Conservation (phyloP, 257 asterid genomes). For the Anisodus acutangulus region DNA sequence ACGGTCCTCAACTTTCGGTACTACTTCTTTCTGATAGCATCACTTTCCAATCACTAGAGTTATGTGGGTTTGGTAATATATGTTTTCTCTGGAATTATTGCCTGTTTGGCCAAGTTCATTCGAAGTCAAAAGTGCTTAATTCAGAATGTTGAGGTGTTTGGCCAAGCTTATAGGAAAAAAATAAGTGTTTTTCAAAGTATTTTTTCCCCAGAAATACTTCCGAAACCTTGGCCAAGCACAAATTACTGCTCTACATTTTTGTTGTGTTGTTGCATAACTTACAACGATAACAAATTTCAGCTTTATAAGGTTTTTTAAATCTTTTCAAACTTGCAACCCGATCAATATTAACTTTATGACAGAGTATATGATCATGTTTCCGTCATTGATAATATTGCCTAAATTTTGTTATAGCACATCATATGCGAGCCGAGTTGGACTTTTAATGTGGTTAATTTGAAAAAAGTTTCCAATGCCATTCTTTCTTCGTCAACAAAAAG, state of each 20-base stretch:
- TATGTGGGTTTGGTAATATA: neutral
- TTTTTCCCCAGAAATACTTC: neutral
- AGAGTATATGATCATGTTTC: neutral
- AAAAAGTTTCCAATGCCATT: neutral
- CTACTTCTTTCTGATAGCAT: constrained; percentile 17
- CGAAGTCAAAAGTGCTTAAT: constrained; percentile 36
- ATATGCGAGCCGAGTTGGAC: neutral
- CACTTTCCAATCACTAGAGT: neutral
- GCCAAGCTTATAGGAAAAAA: too few relatives aligned
- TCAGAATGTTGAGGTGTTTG: constrained; percentile 21
- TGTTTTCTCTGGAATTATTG: constrained; percentile 13
- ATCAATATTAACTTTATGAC: neutral
- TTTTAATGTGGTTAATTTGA: neutral
- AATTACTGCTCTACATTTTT: neutral
- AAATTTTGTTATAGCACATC: constrained; percentile 8
- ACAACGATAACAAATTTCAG: neutral
- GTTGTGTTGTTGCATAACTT: neutral
- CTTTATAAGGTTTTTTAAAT: neutral
- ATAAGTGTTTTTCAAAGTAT: neutral
- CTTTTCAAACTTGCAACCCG: neutral
- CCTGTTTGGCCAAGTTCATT: too few relatives aligned
- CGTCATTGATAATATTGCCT: neutral
- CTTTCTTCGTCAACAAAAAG: neutral
- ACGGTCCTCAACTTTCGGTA: constrained; percentile 56
- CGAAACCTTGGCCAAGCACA: too few relatives aligned